Evolutionary conservation across 208 protist species (phyloP).

Genomic region (Leishmania lainsoni): DNA sequence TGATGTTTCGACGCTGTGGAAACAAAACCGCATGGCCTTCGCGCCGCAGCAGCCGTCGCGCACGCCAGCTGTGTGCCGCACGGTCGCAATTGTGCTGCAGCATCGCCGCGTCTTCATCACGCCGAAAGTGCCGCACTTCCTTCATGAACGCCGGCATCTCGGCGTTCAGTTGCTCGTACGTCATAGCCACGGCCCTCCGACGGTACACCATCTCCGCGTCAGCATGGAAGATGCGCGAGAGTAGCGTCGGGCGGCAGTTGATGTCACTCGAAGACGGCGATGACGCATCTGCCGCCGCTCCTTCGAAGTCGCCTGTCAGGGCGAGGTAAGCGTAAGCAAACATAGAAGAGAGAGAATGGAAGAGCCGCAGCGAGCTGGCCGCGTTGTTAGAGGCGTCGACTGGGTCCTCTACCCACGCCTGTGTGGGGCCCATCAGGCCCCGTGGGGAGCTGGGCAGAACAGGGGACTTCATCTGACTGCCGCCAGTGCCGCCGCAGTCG

Average conservation of each 20-base stretch:
- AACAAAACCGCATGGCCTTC: background rate
- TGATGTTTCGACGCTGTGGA: constrained; percentile 7
- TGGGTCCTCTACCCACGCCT: constrained; percentile 76
- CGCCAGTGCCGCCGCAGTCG: constrained; percentile 5
- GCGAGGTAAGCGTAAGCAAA: constrained; percentile 77
- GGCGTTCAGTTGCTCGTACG: constrained; percentile 40
- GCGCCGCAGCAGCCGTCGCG: constrained; percentile 11
- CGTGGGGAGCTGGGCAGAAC: constrained; percentile 33
- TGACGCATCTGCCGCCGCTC: background rate
- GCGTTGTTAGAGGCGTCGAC: constrained; percentile 80
- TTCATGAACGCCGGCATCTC: constrained; percentile 43
- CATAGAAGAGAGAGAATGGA: constrained; percentile 66
- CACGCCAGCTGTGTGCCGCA: constrained; percentile 13
- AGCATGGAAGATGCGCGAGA: constrained; percentile 84
- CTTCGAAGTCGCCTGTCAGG: constrained; percentile 50
- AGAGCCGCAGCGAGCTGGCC: constrained; percentile 77
- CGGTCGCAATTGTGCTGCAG: constrained; percentile 17
- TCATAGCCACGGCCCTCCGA: constrained; percentile 52
- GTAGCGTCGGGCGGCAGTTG: constrained; percentile 69
- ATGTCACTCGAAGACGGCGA: constrained; percentile 60
- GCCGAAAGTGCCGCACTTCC: constrained; percentile 35
- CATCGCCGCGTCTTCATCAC: constrained; percentile 51
- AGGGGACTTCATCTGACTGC: constrained; percentile 17
- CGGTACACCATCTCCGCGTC: constrained; percentile 56
- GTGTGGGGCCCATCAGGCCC: constrained; percentile 28